Conservation (phyloP, 345 rosid genomes). For the Eucalyptus tenuipes region DNA sequence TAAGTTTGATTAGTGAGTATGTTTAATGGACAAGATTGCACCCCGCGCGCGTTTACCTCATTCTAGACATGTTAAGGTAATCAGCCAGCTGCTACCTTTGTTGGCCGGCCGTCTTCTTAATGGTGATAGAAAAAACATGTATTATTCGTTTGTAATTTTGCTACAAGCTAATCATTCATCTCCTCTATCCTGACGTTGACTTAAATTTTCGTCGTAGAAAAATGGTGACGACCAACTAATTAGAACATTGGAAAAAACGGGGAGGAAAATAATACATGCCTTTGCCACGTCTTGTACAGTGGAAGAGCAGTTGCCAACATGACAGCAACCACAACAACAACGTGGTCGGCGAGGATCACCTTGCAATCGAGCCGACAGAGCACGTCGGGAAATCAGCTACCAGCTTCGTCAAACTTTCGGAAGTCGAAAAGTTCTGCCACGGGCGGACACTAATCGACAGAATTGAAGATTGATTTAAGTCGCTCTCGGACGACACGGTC, state of each 20-base stretch:
- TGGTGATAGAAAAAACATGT: neutral
- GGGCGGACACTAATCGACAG: rapidly evolving
- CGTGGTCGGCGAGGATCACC: neutral
- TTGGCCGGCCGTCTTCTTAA: neutral
- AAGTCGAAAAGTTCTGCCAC: neutral
- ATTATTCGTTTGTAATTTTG: neutral
- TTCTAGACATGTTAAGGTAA: neutral
- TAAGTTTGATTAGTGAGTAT: neutral
- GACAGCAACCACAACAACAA: neutral
- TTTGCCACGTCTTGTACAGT: neutral
- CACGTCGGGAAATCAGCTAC: neutral
- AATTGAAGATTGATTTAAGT: neutral
- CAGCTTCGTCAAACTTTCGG: neutral
- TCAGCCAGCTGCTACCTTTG: neutral
- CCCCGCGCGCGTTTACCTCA: neutral
- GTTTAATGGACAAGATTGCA: neutral
- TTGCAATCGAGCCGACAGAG: neutral
- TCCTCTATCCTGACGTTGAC: neutral
- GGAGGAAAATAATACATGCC: neutral
- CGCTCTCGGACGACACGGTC: neutral
- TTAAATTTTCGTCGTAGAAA: neutral
- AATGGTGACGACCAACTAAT: neutral
- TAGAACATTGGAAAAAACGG: neutral
- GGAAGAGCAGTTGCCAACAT: neutral
- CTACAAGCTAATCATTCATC: neutral